These are phyloP conservation scores for Telfairia occidentalis DNA, from an alignment of 331 rosid species.

Conservation along the genomic window DNA sequence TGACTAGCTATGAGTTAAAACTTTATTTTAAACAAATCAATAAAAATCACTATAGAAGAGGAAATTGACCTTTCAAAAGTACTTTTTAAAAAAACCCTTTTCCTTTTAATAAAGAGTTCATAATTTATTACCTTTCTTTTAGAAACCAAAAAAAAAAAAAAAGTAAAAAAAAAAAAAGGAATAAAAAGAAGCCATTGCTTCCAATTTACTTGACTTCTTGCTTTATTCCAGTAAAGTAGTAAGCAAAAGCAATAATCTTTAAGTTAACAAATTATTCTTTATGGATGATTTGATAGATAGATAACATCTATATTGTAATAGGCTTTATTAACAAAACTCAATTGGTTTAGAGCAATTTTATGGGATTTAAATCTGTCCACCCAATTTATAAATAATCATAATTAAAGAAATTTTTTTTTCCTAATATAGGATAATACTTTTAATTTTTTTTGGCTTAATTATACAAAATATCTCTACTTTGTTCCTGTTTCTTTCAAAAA, in stretches of 20 bases:
- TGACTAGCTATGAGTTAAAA: neutral
- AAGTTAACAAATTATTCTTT: neutral
- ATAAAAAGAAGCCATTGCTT: neutral
- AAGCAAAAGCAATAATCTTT: neutral
- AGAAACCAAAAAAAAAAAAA: neutral
- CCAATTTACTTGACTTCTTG: slow-evolving; percentile 5
- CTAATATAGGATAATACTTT: neutral
- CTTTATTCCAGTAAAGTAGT: slow-evolving; percentile 7
- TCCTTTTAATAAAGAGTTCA: slow-evolving; percentile 3
- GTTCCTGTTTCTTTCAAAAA: too few species aligned
- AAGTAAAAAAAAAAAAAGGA: neutral
- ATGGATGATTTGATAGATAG: neutral
- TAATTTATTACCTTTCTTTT: slow-evolving; percentile 9
- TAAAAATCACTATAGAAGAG: neutral
- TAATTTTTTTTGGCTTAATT: neutral
- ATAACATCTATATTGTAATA: neutral
- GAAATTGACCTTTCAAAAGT: neutral
- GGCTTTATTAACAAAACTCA: neutral
- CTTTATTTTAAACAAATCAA: neutral
- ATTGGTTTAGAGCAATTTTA: neutral
- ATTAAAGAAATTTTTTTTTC: neutral
- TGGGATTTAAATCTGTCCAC: neutral
- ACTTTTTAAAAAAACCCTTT: neutral
- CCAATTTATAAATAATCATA: neutral
- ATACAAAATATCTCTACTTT: too few species aligned